phyloP scores from a whole-genome alignment of 495 filamentous ascomycete species.

The Trichoderma asperelloides region DNA sequence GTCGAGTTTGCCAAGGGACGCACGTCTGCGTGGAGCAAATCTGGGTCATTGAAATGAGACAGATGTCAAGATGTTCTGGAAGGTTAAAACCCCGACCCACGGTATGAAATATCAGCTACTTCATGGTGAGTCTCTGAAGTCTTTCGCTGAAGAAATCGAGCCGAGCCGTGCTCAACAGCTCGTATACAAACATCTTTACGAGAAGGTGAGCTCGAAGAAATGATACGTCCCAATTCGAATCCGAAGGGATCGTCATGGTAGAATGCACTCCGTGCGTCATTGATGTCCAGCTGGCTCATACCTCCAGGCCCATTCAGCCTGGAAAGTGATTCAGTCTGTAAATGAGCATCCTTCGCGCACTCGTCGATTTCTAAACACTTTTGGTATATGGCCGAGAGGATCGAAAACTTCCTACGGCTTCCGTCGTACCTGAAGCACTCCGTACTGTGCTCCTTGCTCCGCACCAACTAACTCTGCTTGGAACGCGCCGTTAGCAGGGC shows the following conservation, averaged over 20 bases:
- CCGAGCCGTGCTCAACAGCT: too few relatives aligned
- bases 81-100: neutral
- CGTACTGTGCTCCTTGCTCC: neutral
- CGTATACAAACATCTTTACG: too few relatives aligned
- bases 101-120: too few relatives aligned
- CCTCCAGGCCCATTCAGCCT: neutral
- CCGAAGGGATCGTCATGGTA: neutral
- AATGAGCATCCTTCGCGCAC: neutral
- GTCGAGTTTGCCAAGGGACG: neutral
- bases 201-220: neutral
- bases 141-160: too few relatives aligned
- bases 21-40: neutral
- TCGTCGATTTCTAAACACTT: neutral
- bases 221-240: neutral
- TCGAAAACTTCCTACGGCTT: neutral
- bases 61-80: slow-evolving; percentile 6
- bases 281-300: neutral
- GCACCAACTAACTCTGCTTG: neutral
- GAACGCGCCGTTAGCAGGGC: neutral
- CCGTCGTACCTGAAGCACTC: slow-evolving; percentile 1
- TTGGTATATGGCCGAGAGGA: neutral
- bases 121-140: too few relatives aligned
- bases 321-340: neutral
- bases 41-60: neutral
- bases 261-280: neutral